Evolutionary conservation across 2,329 filamentous ascomycete genomes (phyloP), one percentile per base, ranked within the genome.

Genomic region (Diaporthe destruens): DNA sequence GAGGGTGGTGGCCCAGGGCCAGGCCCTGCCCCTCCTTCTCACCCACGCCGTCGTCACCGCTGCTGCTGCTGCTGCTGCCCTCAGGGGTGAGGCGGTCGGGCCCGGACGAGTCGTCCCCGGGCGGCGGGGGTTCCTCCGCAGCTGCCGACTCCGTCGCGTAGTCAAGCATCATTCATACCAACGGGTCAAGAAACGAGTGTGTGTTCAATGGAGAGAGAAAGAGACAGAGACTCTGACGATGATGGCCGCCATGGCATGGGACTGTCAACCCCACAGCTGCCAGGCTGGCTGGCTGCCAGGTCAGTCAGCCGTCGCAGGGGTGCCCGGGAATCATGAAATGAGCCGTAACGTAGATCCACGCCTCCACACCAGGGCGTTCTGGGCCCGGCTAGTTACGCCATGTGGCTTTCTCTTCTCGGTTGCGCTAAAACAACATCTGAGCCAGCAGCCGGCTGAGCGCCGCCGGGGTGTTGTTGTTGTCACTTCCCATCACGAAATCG

Each of bases 41-140:
- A 25, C 63, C 59, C 14, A 69, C 53, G 23, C 55, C 69, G 0
- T 73, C 69, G 0, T 73, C 73, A n/a, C 72, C 74, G 36, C 72
- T 74, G 65, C 71, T 75, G 36, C 72, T 74, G 65, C 71, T 75
- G 36, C 74, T 75, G 61, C 73, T 73, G 63, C 71, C 74, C 9
- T 76, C 75, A n/a, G 76, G 77, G 49, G 75, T 77, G 65, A 77
- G 71, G 18, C 67, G 70, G n/a, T 61, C 72, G 47, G 61, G 72
- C 51, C 68, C 74, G 2, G 65, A 44, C 29, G 57, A 68, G 18
- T n/a, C 25, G 20, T 34, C 47, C 44, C 66, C 36, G 14, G 69
- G n/a, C 20, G 69, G n/a, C 20, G 42, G 11, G n/a, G 36, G 39
- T 16, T 3, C 44, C 42, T 39, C 42, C n/a, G 29, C 39, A n/a